Conservation (phyloP, 495 filamentous ascomycete species). For the Darksidea phi region DNA sequence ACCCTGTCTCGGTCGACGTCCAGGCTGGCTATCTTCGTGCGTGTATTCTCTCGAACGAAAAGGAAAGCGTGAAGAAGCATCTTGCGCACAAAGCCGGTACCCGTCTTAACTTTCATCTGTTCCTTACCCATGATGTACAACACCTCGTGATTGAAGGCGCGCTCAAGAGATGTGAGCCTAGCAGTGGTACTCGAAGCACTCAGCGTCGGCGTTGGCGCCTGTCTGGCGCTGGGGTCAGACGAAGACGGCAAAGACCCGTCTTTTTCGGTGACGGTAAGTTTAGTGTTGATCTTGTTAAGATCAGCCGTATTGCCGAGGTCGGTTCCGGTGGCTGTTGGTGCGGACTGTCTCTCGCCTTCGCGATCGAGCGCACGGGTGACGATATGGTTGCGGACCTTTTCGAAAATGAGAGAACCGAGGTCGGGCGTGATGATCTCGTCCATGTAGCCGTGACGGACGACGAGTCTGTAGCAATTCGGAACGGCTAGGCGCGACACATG, state of each 20-base stretch:
- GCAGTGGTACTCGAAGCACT: conserved; percentile 25
- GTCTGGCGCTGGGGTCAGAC: conserved; percentile 5
- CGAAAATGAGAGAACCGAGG: conserved; percentile 58
- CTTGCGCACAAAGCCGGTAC: conserved; percentile 47
- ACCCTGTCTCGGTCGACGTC: conserved; percentile 37
- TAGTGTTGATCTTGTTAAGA: background rate
- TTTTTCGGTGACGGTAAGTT: conserved; percentile 6
- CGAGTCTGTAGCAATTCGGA: conserved; percentile 63
- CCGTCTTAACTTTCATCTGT: conserved; percentile 56
- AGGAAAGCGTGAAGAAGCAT: conserved; percentile 58
- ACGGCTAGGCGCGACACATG: conserved; percentile 50
- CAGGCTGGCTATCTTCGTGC: conserved; percentile 41
- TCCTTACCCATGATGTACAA: conserved; percentile 74
- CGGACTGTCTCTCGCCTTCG: background rate
- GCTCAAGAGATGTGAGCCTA: conserved; percentile 45
- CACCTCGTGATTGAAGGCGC: conserved; percentile 60
- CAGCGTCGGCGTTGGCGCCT: conserved; percentile 13
- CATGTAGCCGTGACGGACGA: conserved; percentile 68
- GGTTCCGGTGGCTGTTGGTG: background rate
- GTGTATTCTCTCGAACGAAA: conserved; percentile 63
- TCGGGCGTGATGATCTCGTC: conserved; percentile 65
- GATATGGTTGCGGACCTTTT: conserved; percentile 57
- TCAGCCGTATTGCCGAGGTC: conserved; percentile 2
- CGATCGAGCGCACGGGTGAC: conserved; percentile 29
- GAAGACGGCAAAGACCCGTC: conserved; percentile 28